Conservation (phyloP, 805 yeast species). For the Starmerella floris region DNA sequence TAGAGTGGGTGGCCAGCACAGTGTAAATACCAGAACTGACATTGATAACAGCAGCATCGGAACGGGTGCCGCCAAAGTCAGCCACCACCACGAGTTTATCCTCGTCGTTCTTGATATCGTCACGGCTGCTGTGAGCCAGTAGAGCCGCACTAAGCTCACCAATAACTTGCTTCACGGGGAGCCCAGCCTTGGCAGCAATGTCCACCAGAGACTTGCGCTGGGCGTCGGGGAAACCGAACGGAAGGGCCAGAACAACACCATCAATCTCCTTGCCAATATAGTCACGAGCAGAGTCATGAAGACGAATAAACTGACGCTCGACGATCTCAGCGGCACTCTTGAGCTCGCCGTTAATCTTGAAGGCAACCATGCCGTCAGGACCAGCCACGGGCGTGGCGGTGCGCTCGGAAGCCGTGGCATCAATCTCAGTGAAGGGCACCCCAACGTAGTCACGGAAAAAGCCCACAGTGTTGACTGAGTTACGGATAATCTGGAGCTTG, state of each 20-base stretch:
- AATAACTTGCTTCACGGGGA: constrained; percentile 72
- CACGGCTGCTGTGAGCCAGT: constrained; percentile 57
- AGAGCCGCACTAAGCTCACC: constrained; percentile 89
- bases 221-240: constrained; percentile 67
- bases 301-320: constrained; percentile 67
- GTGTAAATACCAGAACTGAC: constrained; percentile 91
- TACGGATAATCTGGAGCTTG: constrained; percentile 78
- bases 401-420: constrained; percentile 46
- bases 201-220: constrained; percentile 53
- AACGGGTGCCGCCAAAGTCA: constrained; percentile 91
- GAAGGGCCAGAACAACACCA: constrained; percentile 78
- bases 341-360: constrained; percentile 32
- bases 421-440: constrained; percentile 53
- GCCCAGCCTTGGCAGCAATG: constrained; percentile 57
- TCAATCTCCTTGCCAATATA: constrained; percentile 70
- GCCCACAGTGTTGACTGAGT: constrained; percentile 70
- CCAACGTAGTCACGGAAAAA: constrained; percentile 93
- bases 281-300: constrained; percentile 83
- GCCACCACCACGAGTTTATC: constrained; percentile 83
- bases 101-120: constrained; percentile 24
- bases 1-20: constrained; percentile 71
- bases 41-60: constrained; percentile 88
- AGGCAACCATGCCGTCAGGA: constrained; percentile 53
- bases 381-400: constrained; percentile 54
- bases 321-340: constrained; percentile 66